These are phyloP conservation scores for Epichloe glyceriae DNA, from an alignment of 2,329 filamentous ascomycete genomes.

Conservation along the genomic window DNA sequence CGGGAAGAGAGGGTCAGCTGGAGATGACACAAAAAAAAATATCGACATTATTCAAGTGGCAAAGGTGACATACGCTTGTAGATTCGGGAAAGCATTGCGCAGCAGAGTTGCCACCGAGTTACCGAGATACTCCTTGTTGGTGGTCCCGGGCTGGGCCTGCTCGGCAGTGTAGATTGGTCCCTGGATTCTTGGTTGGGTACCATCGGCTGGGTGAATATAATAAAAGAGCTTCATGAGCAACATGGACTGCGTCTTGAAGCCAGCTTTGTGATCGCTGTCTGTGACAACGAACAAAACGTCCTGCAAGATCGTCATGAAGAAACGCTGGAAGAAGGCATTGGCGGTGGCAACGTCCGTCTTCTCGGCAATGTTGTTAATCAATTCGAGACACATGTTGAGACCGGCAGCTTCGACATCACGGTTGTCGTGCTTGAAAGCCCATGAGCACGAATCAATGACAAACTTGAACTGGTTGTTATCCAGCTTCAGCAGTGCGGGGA, in stretches of 20 bases:
- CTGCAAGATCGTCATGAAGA: slow-evolving; percentile 89
- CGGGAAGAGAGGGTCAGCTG: slow-evolving; percentile 19
- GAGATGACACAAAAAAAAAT: not conserved
- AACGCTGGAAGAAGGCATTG: slow-evolving; percentile 94
- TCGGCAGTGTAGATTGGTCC: slow-evolving; percentile 81
- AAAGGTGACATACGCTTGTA: slow-evolving; percentile 58
- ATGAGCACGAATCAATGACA: slow-evolving; percentile 98
- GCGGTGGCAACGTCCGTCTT: slow-evolving; percentile 76
- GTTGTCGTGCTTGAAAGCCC: slow-evolving; percentile 99
- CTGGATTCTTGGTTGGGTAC: slow-evolving; percentile 67
- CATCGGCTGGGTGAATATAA: slow-evolving; percentile 66
- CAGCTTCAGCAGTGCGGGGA: slow-evolving; percentile 84
- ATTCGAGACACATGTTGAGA: slow-evolving; percentile 93
- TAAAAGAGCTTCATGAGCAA: slow-evolving; percentile 92
- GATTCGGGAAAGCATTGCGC: slow-evolving; percentile 83
- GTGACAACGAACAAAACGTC: slow-evolving; percentile 98
- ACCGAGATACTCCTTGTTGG: slow-evolving; percentile 81
- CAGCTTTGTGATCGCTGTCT: slow-evolving; percentile 95
- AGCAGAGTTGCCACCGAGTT: slow-evolving; percentile 78
- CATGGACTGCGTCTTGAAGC: slow-evolving; percentile 96
- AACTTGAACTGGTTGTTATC: slow-evolving; percentile 98
- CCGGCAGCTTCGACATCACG: slow-evolving; percentile 93
- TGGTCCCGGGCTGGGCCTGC: slow-evolving; percentile 69
- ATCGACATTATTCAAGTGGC: not conserved
- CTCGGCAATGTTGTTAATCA: slow-evolving; percentile 95